These are phyloP conservation scores for Coelastrella sp. DNA, from an alignment of 139 green algal species.

Conservation along the genomic window DNA sequence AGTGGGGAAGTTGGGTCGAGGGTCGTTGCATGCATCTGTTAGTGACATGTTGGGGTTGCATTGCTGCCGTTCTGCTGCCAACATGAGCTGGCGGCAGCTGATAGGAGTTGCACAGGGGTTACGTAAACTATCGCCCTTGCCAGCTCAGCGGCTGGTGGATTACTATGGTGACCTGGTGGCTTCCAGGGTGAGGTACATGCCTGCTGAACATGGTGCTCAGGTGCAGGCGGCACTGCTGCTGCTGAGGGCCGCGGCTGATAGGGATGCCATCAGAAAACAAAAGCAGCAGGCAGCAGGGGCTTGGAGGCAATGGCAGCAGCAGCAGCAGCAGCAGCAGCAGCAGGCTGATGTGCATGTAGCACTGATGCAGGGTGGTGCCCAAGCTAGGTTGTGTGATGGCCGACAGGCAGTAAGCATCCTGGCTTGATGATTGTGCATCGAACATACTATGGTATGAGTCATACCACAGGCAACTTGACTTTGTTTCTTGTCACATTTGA, in stretches of 20 bases:
- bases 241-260: conserved; percentile 16
- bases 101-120: neutral
- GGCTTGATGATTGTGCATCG: no score
- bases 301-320: neutral
- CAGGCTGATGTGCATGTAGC: neutral
- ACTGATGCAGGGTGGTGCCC: no score
- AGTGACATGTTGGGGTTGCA: conserved; percentile 14
- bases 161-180: conserved; percentile 6
- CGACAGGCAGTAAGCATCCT: no score
- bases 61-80: conserved; percentile 12
- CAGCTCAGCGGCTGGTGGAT: neutral
- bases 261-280: neutral
- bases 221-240: neutral
- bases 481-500: no score
- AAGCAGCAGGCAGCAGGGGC: neutral
- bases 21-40: neutral
- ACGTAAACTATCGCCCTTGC: neutral
- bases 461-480: no score
- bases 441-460: no score
- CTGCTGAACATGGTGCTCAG: neutral
- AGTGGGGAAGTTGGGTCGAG: neutral
- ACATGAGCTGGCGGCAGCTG: conserved; percentile 29
- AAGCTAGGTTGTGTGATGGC: no score
- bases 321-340: conserved; percentile 18
- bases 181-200: conserved; percentile 14